Evolutionary conservation across 148 eudicot species (phyloP).

Genomic region (Dysphania ambrosioides): DNA sequence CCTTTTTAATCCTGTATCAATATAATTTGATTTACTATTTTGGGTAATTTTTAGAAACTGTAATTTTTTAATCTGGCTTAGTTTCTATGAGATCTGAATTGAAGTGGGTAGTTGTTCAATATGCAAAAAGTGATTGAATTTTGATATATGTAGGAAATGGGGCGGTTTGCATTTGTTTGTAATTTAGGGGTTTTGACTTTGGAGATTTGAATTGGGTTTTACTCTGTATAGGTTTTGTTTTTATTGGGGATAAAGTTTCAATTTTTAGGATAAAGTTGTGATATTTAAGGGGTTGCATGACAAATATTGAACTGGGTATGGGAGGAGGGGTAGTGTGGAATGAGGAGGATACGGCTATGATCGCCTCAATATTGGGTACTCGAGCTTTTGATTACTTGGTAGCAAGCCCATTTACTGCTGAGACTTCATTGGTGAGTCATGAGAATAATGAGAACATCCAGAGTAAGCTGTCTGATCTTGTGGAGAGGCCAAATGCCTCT

Average conservation of each 20-base stretch:
- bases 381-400: slow-evolving; percentile 73
- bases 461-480: slow-evolving; percentile 78
- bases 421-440: slow-evolving; percentile 56
- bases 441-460: slow-evolving; percentile 67
- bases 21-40: slow-evolving; percentile 15
- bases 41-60: slow-evolving; percentile 2
- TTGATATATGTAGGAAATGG: slow-evolving; percentile 6
- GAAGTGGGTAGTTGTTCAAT: slow-evolving; percentile 17
- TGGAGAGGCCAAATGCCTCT: slow-evolving; percentile 48
- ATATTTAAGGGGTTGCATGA: slow-evolving; percentile 28
- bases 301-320: slow-evolving; percentile 39
- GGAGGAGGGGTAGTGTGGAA: slow-evolving; percentile 45
- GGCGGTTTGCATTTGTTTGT: slow-evolving; percentile 15
- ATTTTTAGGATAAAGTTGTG: no score
- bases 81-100: slow-evolving; percentile 28
- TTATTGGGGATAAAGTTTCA: no score
- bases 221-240: no score
- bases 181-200: slow-evolving; percentile 32
- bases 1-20: slow-evolving; percentile 1
- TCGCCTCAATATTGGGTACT: slow-evolving; percentile 65
- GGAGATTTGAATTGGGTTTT: no score
- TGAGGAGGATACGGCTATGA: slow-evolving; percentile 75
- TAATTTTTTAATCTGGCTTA: no score
- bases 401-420: slow-evolving; percentile 54
- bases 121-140: slow-evolving; percentile 2